Evolutionary conservation across 805 yeast genomes (phyloP), one percentile per base, ranked within the genome.

Genomic region (Cyberlindnera saturnus): DNA sequence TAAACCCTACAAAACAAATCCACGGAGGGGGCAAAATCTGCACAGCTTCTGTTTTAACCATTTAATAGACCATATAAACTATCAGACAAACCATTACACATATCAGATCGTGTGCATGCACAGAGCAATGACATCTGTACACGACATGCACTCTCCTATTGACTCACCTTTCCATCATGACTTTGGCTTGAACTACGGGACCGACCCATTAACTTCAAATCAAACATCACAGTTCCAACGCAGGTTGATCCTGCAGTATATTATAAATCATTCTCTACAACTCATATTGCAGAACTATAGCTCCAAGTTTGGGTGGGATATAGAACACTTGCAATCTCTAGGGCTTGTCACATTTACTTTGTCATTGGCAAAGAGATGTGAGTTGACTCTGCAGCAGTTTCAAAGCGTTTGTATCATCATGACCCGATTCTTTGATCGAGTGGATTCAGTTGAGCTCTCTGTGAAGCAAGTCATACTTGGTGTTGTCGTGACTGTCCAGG

Each of bases 111-210:
- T 23, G 28, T 10, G 9, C 28, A 23, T 8, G 9, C 11, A 23
- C 10, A 23, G 28, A 10, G 6, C 28, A 23, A 38, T 38, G 40
- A 38, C 26, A 34, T 38, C 40, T 8, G 34, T 38, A 13, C 40
- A 41, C 35, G 51, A 48, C 19, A 48, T 48, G 49, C 45, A 43
- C 38, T 48, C 51, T 17, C 51, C 51, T 6, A 42, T 48, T 33
- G 44, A 48, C 38, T 48, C 51, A 6, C 51, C 51, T 8, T 48
- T 44, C 44, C 46, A 42, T 17, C 38, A 44, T 18, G 45, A 47
- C 36, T 42, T 40, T 13, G 47, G 40, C 11, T 23, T 36, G 36
- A 44, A 47, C 45, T 47, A 47, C 39, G 35, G 46, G 26, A 44
- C 51, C 6, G 49, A 39, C 20, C 6, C 34, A 4, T 29, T 23